These are phyloP conservation scores for Gentiana macrophylla DNA, from an alignment of 257 asterid species.

Conservation along the genomic window DNA sequence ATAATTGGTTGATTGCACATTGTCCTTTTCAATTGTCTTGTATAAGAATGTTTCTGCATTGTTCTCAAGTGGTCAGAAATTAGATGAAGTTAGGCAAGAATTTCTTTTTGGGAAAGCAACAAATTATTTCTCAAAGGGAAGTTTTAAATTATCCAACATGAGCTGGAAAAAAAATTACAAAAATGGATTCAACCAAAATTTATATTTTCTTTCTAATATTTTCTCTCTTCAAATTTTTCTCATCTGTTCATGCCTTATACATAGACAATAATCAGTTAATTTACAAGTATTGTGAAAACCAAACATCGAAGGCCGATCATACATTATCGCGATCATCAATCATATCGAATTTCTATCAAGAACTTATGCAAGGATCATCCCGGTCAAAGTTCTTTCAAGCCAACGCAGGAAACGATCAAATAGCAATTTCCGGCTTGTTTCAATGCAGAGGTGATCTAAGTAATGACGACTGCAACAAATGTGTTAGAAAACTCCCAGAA, in stretches of 20 bases:
- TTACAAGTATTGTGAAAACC: conserved; percentile 39
- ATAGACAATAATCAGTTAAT: conserved; percentile 27
- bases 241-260: conserved; percentile 13
- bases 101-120: too few relatives aligned
- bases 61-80: too few relatives aligned
- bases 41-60: too few relatives aligned
- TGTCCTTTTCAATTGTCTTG: too few relatives aligned
- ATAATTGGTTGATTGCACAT: too few relatives aligned
- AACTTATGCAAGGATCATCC: conserved; percentile 31
- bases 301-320: conserved; percentile 19
- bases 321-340: conserved; percentile 15
- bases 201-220: conserved; percentile 3
- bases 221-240: conserved; percentile 13
- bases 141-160: not conserved
- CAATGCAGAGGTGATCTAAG: conserved; percentile 45
- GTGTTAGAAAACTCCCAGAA: conserved; percentile 28
- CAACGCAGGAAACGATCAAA: conserved; percentile 24
- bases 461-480: conserved; percentile 32
- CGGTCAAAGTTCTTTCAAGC: conserved; percentile 41
- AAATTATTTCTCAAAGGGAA: not conserved
- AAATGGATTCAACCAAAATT: conserved; percentile 26
- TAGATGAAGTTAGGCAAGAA: too few relatives aligned
- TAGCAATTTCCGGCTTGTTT: conserved; percentile 41
- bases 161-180: conserved; percentile 1
- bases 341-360: conserved; percentile 32